These are phyloP conservation scores for Agroathelia rolfsii DNA, from an alignment of 1,284 basidiomycete species.

Conservation along the genomic window DNA sequence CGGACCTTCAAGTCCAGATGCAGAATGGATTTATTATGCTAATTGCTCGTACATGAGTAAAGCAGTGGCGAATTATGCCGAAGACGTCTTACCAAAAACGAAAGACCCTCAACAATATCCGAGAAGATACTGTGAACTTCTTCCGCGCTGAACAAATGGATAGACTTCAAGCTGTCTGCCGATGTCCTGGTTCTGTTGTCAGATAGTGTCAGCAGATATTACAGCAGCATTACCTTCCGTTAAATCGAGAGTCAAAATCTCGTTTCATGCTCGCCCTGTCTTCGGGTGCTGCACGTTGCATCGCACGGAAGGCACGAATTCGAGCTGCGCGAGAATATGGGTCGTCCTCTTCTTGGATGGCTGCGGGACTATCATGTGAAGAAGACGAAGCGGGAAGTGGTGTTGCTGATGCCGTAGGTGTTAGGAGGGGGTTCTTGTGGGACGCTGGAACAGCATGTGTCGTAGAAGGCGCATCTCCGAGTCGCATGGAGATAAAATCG, in stretches of 20 bases:
- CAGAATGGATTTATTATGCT: conserved; percentile 81
- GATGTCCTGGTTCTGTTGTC: conserved; percentile 11
- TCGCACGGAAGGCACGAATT: conserved; percentile 65
- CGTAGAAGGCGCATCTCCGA: conserved; percentile 47
- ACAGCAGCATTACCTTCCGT: too few relatives aligned
- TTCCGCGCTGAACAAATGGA: conserved; percentile 73
- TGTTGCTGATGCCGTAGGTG: conserved; percentile 19
- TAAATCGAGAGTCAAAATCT: too few relatives aligned
- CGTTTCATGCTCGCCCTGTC: conserved; percentile 44
- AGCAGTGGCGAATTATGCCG: not conserved
- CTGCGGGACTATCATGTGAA: too few relatives aligned
- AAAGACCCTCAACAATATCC: conserved; percentile 71
- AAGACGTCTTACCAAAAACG: conserved; percentile 59
- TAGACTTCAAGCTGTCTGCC: conserved; percentile 39
- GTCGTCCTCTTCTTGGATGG: conserved; percentile 16
- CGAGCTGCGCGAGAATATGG: conserved; percentile 54
- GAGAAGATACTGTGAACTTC: conserved; percentile 71
- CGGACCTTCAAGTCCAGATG: conserved; percentile 93
- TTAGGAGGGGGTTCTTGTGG: conserved; percentile 32
- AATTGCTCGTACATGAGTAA: not conserved
- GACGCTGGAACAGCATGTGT: too few relatives aligned
- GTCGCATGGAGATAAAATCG: conserved; percentile 72
- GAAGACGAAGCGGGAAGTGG: conserved; percentile 18
- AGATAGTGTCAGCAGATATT: too few relatives aligned
- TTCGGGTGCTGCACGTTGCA: conserved; percentile 51